phyloP scores from a whole-genome alignment of 768 basidiomycete genomes.

The Mycena galopus region DNA sequence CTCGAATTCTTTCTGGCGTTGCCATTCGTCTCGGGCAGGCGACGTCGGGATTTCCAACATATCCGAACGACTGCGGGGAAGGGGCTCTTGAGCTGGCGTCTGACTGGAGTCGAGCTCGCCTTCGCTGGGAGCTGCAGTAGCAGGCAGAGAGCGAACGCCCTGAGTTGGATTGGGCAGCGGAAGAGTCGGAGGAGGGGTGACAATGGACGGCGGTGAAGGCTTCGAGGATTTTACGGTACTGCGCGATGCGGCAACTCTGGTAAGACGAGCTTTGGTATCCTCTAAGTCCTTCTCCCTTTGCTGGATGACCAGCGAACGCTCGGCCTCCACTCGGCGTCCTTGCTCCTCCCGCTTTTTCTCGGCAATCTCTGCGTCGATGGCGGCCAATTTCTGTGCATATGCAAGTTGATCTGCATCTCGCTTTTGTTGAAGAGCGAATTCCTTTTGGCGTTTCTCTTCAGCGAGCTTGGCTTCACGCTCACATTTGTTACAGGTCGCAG shows the following conservation, averaged over 20 bases:
- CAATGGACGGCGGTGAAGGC: not conserved
- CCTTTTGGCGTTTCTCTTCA: constrained; percentile 48
- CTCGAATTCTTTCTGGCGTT: constrained; percentile 66
- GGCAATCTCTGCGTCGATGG: constrained; percentile 54
- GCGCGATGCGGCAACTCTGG: not conserved
- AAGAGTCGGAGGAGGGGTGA: not conserved
- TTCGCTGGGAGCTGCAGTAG: not conserved
- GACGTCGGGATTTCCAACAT: constrained; percentile 42
- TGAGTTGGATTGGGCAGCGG: not conserved
- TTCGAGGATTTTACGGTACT: not conserved
- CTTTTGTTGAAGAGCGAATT: constrained; percentile 52
- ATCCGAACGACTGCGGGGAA: not conserved
- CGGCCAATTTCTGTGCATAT: constrained; percentile 51
- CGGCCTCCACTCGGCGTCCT: constrained; percentile 53
- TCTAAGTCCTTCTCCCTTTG: constrained; percentile 64
- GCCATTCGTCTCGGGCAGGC: constrained; percentile 64
- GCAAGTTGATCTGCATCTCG: constrained; percentile 52
- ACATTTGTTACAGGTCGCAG: constrained; percentile 51
- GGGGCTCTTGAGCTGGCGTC: not conserved
- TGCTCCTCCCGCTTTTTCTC: constrained; percentile 41
- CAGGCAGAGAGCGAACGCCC: not conserved
- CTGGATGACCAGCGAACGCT: constrained; percentile 50
- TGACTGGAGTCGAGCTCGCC: not conserved
- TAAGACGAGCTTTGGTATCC: constrained; percentile 37
- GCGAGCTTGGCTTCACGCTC: constrained; percentile 52